Evolutionary conservation across 169 alveolate genomes (phyloP).

Genomic region (Eimeria acervulina): DNA sequence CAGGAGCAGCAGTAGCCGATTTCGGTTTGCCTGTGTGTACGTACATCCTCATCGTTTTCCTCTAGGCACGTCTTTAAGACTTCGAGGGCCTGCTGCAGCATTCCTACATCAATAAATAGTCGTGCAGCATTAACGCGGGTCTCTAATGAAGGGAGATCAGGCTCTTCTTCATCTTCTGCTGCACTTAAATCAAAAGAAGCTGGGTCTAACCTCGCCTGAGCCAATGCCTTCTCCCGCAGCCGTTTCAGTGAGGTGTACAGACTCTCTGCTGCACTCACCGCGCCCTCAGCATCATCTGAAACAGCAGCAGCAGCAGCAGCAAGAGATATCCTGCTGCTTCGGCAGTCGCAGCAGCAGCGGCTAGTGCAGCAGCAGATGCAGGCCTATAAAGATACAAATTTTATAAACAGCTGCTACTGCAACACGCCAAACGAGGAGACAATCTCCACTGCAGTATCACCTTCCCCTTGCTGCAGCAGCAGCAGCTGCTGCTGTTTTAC

Average conservation of each 20-base stretch:
- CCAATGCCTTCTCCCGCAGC: not conserved
- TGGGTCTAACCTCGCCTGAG: not conserved
- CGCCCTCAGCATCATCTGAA: slow-evolving; percentile 45
- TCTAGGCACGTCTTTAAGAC: slow-evolving; percentile 48
- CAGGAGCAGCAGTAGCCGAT: not conserved
- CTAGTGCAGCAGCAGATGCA: not conserved
- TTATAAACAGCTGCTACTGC: not conserved
- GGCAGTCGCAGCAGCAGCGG: not conserved
- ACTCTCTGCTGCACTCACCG: not conserved
- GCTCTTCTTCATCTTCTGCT: not conserved
- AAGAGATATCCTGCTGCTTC: not conserved
- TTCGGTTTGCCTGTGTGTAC: not conserved
- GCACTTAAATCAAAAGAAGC: not conserved
- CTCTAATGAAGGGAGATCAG: not conserved
- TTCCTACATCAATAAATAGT: slow-evolving; percentile 29
- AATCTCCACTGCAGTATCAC: not conserved
- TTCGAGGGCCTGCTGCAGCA: slow-evolving; percentile 6
- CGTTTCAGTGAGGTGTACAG: slow-evolving; percentile 19
- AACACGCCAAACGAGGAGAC: not conserved
- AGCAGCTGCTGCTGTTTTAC: not conserved
- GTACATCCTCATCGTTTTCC: slow-evolving; percentile 46
- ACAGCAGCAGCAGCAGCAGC: not conserved
- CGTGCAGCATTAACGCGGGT: slow-evolving; percentile 9
- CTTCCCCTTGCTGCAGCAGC: not conserved
- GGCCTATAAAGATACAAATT: no score